Evolutionary conservation across 768 basidiomycete species (phyloP).

Genomic region (Hygrophoropsis aurantiaca): DNA sequence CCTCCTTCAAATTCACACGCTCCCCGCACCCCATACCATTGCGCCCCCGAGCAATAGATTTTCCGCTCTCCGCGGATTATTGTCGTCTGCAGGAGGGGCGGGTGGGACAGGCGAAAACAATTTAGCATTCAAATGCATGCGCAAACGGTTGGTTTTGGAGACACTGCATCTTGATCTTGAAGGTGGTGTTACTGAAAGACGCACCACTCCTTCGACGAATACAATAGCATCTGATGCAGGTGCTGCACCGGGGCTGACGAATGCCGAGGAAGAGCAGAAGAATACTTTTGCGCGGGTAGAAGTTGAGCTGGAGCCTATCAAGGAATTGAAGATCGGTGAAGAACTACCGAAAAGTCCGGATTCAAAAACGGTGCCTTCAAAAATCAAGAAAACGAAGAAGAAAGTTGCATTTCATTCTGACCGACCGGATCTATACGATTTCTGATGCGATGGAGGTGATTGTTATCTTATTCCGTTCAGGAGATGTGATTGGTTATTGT

Average conservation of each 20-base stretch:
- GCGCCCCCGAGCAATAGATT: slow-evolving; percentile 78
- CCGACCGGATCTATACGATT: slow-evolving; percentile 72
- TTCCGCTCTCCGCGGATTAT: slow-evolving; percentile 81
- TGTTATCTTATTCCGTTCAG: neutral
- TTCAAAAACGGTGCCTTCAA: slow-evolving; percentile 13
- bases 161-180: slow-evolving; percentile 87
- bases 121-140: slow-evolving; percentile 88
- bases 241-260: slow-evolving; percentile 12
- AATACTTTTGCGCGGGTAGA: slow-evolving; percentile 37
- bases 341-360: slow-evolving; percentile 8
- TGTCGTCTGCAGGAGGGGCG: slow-evolving; percentile 46
- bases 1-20: slow-evolving; percentile 69
- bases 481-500: no score
- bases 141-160: slow-evolving; percentile 86
- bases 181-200: slow-evolving; percentile 78
- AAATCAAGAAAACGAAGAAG: slow-evolving; percentile 55
- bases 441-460: slow-evolving; percentile 40
- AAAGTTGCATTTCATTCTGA: slow-evolving; percentile 69
- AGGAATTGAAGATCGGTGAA: slow-evolving; percentile 9
- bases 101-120: slow-evolving; percentile 92
- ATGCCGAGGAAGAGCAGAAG: slow-evolving; percentile 7
- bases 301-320: slow-evolving; percentile 42
- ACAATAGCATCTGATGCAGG: slow-evolving; percentile 16
- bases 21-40: slow-evolving; percentile 75
- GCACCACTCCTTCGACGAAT: slow-evolving; percentile 52